A percentile compares a stretch with the other conserved stretches of the same genome.
phyloP scores from a whole-genome alignment of 2,329 filamentous ascomycete species.

The Scedosporium apiospermum region DNA sequence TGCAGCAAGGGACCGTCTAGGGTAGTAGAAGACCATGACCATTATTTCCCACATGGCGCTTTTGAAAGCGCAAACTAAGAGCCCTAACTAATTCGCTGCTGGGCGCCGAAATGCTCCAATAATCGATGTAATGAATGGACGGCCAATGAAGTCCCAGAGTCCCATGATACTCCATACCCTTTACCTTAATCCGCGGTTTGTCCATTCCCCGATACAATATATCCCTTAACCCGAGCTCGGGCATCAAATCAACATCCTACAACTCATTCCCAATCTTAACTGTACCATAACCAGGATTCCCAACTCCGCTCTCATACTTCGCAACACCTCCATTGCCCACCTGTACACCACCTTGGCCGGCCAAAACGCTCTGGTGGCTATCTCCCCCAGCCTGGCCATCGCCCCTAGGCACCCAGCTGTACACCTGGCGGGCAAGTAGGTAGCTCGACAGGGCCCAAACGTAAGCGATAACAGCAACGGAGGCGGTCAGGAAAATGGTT shows the following conservation, averaged over 20 bases:
- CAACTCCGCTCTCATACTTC: not conserved
- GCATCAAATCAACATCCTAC: not conserved
- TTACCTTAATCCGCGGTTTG: too few species aligned
- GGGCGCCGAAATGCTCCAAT: too few species aligned
- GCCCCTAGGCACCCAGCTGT: conserved; percentile 15
- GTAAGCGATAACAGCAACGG: conserved; percentile 56
- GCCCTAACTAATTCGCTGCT: too few species aligned
- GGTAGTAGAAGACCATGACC: too few species aligned
- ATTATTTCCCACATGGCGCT: too few species aligned
- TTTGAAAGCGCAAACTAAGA: too few species aligned
- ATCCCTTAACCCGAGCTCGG: too few species aligned
- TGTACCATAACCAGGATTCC: not conserved
- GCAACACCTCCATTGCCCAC: not conserved
- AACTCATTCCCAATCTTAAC: not conserved
- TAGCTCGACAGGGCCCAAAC: conserved; percentile 56
- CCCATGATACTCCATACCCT: too few species aligned
- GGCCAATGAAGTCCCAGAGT: too few species aligned
- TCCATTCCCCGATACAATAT: too few species aligned
- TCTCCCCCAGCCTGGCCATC: not conserved
- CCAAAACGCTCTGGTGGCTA: not conserved
- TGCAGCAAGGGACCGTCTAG: too few species aligned
- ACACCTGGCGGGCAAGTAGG: conserved; percentile 35
- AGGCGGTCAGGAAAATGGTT: conserved; percentile 55
- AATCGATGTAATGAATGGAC: too few species aligned
- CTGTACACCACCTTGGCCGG: not conserved